Conservation (phyloP, 2,329 filamentous ascomycete species). For the Xylaria sp. region DNA sequence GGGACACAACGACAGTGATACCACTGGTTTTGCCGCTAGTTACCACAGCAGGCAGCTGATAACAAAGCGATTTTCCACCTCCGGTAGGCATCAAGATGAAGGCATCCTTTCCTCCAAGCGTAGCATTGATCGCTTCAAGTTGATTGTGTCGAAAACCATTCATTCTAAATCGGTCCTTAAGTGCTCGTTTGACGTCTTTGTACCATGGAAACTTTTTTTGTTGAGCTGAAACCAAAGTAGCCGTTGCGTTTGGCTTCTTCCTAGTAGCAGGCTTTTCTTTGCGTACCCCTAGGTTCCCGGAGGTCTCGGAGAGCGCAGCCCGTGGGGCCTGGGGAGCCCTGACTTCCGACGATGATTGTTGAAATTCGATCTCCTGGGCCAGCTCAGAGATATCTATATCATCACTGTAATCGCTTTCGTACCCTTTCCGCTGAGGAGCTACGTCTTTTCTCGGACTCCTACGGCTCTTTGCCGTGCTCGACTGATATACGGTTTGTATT, state of each 20-base stretch:
- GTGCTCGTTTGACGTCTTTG: conserved; percentile 76
- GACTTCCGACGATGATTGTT: conserved; percentile 44
- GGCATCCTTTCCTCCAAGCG: conserved; percentile 81
- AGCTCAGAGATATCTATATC: conserved; percentile 59
- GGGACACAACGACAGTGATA: conserved; percentile 93
- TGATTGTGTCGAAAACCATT: conserved; percentile 89
- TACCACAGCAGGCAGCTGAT: conserved; percentile 89
- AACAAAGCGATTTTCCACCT: conserved; percentile 95
- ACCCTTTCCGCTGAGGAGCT: conserved; percentile 28
- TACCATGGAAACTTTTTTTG: conserved; percentile 81
- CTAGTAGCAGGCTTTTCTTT: conserved; percentile 44
- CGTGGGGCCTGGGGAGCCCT: conserved; percentile 38
- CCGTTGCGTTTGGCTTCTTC: conserved; percentile 40
- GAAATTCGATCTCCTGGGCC: conserved; percentile 56
- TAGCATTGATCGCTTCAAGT: conserved; percentile 94
- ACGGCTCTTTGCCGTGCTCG: conserved; percentile 21
- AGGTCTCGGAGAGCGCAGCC: conserved; percentile 53
- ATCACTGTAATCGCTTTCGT: conserved; percentile 54
- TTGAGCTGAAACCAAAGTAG: conserved; percentile 51
- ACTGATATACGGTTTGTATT: conserved; percentile 19
- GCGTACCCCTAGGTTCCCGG: conserved; percentile 50
- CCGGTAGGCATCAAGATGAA: conserved; percentile 99
- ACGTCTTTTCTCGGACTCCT: conserved; percentile 33
- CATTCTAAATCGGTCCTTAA: conserved; percentile 84
- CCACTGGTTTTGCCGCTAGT: conserved; percentile 80